Evolutionary conservation across 176 grass and related monocot species (phyloP).

Genomic region (Melocanna baccifera): DNA sequence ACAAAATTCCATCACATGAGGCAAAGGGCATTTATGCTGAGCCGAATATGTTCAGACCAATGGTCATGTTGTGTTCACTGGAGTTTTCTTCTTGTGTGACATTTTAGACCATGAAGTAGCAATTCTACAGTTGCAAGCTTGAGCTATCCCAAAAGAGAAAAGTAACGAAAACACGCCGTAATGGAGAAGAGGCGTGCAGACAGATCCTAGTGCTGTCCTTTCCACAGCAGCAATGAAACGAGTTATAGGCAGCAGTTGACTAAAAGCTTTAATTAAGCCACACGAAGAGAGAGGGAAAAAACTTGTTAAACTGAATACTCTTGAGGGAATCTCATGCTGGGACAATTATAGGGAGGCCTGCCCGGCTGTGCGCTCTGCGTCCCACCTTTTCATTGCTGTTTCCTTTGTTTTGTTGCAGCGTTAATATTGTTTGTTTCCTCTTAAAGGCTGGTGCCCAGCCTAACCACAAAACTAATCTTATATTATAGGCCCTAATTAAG

Average conservation of each 20-base stretch:
- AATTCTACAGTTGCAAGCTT: background rate
- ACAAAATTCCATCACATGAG: background rate
- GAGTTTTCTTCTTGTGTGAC: background rate
- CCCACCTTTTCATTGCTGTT: slow-evolving; percentile 17
- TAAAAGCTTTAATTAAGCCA: background rate
- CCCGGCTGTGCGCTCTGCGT: background rate
- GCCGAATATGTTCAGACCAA: background rate
- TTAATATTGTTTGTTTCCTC: background rate
- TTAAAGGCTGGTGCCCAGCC: background rate
- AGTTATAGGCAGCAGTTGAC: slow-evolving; percentile 23
- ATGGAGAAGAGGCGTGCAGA: background rate
- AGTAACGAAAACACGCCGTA: background rate
- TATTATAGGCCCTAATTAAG: background rate
- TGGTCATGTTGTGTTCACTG: background rate
- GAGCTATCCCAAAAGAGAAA: background rate
- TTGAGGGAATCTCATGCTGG: slow-evolving; percentile 22
- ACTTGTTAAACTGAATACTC: background rate
- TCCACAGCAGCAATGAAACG: background rate
- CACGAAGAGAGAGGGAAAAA: background rate
- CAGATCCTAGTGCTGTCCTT: slow-evolving; percentile 18
- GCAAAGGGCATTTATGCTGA: background rate
- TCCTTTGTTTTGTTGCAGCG: background rate
- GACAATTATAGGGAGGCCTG: slow-evolving; percentile 24
- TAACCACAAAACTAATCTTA: slow-evolving; percentile 2
- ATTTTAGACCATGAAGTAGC: background rate